These are phyloP conservation scores for Medicago ruthenica DNA, from an alignment of 306 rosid genomes.

Conservation along the genomic window DNA sequence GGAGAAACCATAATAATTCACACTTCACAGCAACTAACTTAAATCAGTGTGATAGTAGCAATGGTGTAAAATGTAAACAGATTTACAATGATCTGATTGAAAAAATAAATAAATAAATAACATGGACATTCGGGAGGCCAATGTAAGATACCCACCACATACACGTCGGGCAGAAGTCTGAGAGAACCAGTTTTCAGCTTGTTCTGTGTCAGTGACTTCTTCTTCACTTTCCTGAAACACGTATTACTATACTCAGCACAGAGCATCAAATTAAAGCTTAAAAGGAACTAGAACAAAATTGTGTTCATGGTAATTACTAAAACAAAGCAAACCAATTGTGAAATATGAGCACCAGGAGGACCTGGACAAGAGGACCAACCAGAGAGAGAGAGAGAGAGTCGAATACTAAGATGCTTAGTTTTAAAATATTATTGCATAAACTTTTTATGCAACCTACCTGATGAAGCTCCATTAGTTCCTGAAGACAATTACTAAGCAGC, in stretches of 20 bases:
- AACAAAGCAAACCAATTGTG: slow-evolving; percentile 21
- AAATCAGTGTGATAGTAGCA: background rate
- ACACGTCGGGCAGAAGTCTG: slow-evolving; percentile 96
- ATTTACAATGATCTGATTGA: slow-evolving; percentile 3
- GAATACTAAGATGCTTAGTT: slow-evolving; percentile 18
- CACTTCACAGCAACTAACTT: slow-evolving; percentile 6
- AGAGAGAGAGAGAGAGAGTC: slow-evolving; percentile 19
- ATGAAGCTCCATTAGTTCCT: slow-evolving; percentile 99
- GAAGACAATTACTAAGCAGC: slow-evolving; percentile 94
- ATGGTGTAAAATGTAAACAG: slow-evolving; percentile 11
- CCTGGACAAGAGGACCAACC: slow-evolving; percentile 26
- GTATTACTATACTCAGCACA: slow-evolving; percentile 25
- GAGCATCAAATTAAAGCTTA: slow-evolving; percentile 23
- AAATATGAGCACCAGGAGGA: slow-evolving; percentile 20
- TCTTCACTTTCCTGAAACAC: slow-evolving; percentile 90
- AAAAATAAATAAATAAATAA: background rate
- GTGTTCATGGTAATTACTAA: background rate
- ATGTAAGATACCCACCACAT: slow-evolving; percentile 75
- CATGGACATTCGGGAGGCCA: slow-evolving; percentile 4
- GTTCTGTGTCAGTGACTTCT: slow-evolving; percentile 97
- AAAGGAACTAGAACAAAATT: slow-evolving; percentile 5
- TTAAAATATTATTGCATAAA: slow-evolving; percentile 22
- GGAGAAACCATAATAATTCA: background rate
- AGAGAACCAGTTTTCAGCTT: slow-evolving; percentile 99
- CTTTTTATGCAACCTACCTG: slow-evolving; percentile 65